phyloP scores from a whole-genome alignment of 2,329 filamentous ascomycete genomes.

The Ophiostoma himal-ulmi region DNA sequence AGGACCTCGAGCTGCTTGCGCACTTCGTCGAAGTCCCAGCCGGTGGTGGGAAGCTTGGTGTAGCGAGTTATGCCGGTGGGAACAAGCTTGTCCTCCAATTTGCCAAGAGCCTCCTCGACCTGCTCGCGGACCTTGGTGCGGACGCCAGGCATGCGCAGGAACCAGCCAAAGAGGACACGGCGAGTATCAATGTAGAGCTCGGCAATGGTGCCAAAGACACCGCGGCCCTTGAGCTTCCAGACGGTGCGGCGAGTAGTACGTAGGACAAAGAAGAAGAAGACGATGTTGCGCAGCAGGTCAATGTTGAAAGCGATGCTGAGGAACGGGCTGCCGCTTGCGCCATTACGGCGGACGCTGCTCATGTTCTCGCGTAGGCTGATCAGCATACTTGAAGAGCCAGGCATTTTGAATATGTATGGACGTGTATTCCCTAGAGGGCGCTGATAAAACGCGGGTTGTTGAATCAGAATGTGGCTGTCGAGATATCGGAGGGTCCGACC shows the following conservation, averaged over 20 bases:
- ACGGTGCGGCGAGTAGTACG: slow-evolving; percentile 74
- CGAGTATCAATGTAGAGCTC: slow-evolving; percentile 68
- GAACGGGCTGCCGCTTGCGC: slow-evolving; percentile 46
- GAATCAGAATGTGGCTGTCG: not conserved
- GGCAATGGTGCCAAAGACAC: slow-evolving; percentile 69
- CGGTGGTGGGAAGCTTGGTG: slow-evolving; percentile 71
- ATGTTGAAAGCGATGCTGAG: slow-evolving; percentile 52
- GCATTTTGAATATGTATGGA: slow-evolving; percentile 41
- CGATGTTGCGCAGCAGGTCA: slow-evolving; percentile 73
- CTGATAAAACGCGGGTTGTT: not conserved
- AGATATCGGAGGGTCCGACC: not conserved
- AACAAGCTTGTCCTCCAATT: slow-evolving; percentile 78
- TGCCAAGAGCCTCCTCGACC: slow-evolving; percentile 70
- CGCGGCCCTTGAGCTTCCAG: slow-evolving; percentile 83
- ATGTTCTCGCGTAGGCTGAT: slow-evolving; percentile 64
- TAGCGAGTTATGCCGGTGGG: slow-evolving; percentile 62
- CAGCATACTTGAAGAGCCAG: slow-evolving; percentile 64
- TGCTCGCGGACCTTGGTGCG: slow-evolving; percentile 80
- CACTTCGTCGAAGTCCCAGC: slow-evolving; percentile 73
- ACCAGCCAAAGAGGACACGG: slow-evolving; percentile 73
- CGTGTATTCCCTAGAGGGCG: not conserved
- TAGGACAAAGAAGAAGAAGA: slow-evolving; percentile 83
- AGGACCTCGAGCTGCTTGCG: slow-evolving; percentile 73
- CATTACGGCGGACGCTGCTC: slow-evolving; percentile 51
- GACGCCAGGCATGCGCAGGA: slow-evolving; percentile 81